Conservation (phyloP, 805 yeast species). For the Tetrapisispora namnaoensis region DNA sequence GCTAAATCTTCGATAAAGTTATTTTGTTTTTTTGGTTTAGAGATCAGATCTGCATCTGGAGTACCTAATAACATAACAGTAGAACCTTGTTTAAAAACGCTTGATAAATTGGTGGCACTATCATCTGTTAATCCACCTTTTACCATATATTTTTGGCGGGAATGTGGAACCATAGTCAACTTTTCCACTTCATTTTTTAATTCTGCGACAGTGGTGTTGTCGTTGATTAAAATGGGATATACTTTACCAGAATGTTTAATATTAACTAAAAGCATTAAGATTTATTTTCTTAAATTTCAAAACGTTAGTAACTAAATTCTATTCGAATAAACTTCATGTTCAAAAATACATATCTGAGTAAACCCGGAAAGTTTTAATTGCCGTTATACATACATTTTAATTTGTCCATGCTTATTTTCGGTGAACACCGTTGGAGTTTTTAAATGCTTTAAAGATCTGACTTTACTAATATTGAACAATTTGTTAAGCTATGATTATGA, state of each 20-base stretch:
- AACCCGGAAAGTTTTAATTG: too few species aligned
- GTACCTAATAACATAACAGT: constrained; percentile 87
- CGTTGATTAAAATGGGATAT: constrained; percentile 37
- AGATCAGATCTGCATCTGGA: constrained; percentile 52
- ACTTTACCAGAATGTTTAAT: constrained; percentile 64
- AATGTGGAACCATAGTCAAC: constrained; percentile 73
- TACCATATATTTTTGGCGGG: constrained; percentile 80
- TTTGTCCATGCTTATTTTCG: constrained; percentile 1
- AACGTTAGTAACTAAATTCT: not conserved
- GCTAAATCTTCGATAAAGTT: constrained; percentile 65
- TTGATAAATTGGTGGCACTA: constrained; percentile 30
- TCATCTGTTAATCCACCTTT: constrained; percentile 82
- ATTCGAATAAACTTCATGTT: too few species aligned
- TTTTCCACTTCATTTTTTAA: constrained; percentile 60
- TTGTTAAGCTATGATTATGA: too few species aligned
- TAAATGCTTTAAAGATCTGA: not conserved
- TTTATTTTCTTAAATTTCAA: not conserved
- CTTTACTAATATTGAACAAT: too few species aligned
- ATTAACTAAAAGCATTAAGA: constrained; percentile 11
- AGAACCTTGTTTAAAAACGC: constrained; percentile 55
- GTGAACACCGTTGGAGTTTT: not conserved
- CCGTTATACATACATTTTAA: constrained; percentile 2
- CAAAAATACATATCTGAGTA: too few species aligned
- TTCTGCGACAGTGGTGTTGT: constrained; percentile 36
- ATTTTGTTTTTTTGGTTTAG: constrained; percentile 43